Base-by-base conservation (phyloP, 208 protist genomes). In the Leishmania lainsoni region DNA sequence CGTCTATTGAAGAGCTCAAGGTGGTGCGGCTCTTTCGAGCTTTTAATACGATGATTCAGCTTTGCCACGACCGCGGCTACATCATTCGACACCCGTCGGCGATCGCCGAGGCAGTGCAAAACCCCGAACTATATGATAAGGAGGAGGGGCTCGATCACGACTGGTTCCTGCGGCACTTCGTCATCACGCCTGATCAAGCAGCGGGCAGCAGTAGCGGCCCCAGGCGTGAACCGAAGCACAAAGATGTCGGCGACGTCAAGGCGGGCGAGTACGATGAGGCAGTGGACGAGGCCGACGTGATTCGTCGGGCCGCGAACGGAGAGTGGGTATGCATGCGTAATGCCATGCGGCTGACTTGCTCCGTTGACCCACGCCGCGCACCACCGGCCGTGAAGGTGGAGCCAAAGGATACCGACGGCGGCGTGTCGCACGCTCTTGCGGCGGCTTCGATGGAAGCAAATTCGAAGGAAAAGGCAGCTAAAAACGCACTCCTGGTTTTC, bases 1-100 rank as follows among this genome's bases (percentile, higher is more conserved):
- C 84, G 17, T 95, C 92, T 8, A 93, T 94, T 39, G 84, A 90
- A 66, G 91, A 96, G 72, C 80, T 97, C 26, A 92, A 92, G 69
- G 69, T 91, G 49, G 88, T 94, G 59, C 91, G 93, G 9, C 66
- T 96, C 26, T 97, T 93, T 75, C 92, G 94, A 22, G 92, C 90
- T n/a, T 91, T 88, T 76, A 95, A 95, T 83, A 97, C 92, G 29
- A 83, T 88, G 26, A 88, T 96, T 45, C 91, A 93, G 66, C 84
- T 97, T 74, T 95, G 91, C 75, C 83, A 86, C 49, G 92, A 97
- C 73, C 90, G 92, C 39, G 92, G 91, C 83, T 96, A 91, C 86
- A 65, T 83, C 32, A 86, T 97, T 29, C 90, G 90, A n/a, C 92
- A 95, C 81, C 94, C 94, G 3, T 91, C 87, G 16, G 87, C 78